Percentiles rank a stretch among this genome's conserved stretches.
Conservation (phyloP, 2,329 filamentous ascomycete species). For the Fusarium sp. region DNA sequence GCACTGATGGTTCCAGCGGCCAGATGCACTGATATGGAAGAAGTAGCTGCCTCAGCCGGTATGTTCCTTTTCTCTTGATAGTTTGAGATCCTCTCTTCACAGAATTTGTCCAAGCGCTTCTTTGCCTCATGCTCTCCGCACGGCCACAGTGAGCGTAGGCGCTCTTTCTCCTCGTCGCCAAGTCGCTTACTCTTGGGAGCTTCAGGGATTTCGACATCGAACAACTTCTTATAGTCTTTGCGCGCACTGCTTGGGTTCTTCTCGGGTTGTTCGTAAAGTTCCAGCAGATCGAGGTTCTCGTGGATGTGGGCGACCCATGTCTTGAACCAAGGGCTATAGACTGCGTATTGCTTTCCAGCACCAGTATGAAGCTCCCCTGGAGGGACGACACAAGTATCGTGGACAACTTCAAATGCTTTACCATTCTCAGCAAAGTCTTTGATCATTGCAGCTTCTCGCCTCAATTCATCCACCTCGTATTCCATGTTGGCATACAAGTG, state of each 20-base stretch:
- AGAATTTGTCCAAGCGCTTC: conserved; percentile 72
- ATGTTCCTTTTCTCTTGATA: conserved; percentile 76
- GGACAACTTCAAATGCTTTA: conserved; percentile 76
- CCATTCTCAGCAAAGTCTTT: conserved; percentile 69
- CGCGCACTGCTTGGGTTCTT: conserved; percentile 51
- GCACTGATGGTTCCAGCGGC: conserved; percentile 75
- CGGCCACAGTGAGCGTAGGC: conserved; percentile 73
- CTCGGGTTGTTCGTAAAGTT: conserved; percentile 64
- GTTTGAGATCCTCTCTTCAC: conserved; percentile 68
- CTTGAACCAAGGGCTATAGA: conserved; percentile 86
- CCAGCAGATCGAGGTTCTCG: conserved; percentile 73
- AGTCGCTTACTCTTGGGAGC: conserved; percentile 73
- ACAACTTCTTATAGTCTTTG: conserved; percentile 65
- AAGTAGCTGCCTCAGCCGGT: conserved; percentile 71
- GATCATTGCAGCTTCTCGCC: conserved; percentile 77
- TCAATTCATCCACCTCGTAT: conserved; percentile 90
- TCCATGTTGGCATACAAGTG: conserved; percentile 87
- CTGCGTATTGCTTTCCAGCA: conserved; percentile 80
- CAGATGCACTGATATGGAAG: conserved; percentile 77
- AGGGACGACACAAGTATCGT: conserved; percentile 85
- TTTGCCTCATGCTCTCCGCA: conserved; percentile 79
- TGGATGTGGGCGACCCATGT: conserved; percentile 81
- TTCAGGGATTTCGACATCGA: conserved; percentile 68
- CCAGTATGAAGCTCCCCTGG: conserved; percentile 76
- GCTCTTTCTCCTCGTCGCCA: conserved; percentile 66